A percentile compares a stretch with the other conserved stretches of the same genome.
phyloP scores from a whole-genome alignment of 257 asterid genomes.

The Capsicum rhomboideum region DNA sequence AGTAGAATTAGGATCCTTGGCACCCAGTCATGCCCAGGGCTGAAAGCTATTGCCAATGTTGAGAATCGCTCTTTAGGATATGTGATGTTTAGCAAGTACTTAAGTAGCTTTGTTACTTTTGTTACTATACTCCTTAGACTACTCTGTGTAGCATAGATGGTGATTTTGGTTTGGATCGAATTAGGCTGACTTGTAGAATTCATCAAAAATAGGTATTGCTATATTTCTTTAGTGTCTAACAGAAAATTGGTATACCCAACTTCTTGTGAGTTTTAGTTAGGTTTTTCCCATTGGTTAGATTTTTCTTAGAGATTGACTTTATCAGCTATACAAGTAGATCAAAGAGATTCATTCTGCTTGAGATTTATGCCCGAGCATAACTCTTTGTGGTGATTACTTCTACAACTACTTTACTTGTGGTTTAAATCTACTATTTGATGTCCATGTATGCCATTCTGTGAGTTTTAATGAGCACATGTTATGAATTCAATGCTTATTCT shows the following conservation, averaged over 20 bases:
- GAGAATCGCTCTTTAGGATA: constrained; percentile 96
- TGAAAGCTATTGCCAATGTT: constrained; percentile 83
- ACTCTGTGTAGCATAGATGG: constrained; percentile 67
- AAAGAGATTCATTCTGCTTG: constrained; percentile 73
- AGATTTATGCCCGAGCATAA: constrained; percentile 58
- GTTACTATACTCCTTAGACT: constrained; percentile 78
- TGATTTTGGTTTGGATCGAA: constrained; percentile 83
- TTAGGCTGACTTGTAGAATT: not conserved
- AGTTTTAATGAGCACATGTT: too few species aligned
- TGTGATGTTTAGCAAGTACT: constrained; percentile 68
- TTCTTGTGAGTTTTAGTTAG: not conserved
- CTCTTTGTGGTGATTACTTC: constrained; percentile 73
- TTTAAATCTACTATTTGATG: too few species aligned
- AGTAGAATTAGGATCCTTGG: constrained; percentile 59
- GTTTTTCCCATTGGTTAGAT: not conserved
- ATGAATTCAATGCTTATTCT: too few species aligned
- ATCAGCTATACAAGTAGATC: constrained; percentile 47
- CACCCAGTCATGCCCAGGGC: constrained; percentile 68
- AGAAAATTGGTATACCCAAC: too few species aligned
- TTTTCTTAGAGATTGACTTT: constrained; percentile 5
- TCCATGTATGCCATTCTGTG: too few species aligned
- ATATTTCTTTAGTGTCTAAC: too few species aligned
- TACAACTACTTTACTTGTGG: too few species aligned
- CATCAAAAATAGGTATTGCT: too few species aligned
- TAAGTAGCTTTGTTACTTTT: constrained; percentile 76